phyloP scores from a whole-genome alignment of 2,329 filamentous ascomycete species.

The Trichoderma sp. region DNA sequence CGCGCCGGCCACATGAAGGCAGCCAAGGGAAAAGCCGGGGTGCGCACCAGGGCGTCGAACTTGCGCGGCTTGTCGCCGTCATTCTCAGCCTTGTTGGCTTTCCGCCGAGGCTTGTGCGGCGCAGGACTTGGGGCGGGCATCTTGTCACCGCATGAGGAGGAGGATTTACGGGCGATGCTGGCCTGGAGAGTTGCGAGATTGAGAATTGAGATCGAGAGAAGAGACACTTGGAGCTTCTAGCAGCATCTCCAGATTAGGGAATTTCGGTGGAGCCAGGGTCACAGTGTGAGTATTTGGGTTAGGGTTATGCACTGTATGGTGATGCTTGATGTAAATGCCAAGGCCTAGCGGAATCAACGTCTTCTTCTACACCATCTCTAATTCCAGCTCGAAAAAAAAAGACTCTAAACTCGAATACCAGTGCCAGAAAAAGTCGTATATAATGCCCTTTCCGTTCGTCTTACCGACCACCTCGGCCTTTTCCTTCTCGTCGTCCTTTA shows the following conservation, averaged over 20 bases:
- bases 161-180: slow-evolving; percentile 9
- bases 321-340: slow-evolving; percentile 23
- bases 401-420: not conserved
- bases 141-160: slow-evolving; percentile 23
- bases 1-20: slow-evolving; percentile 94
- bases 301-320: slow-evolving; percentile 24
- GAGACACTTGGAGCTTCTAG: slow-evolving; percentile 18
- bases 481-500: slow-evolving; percentile 74
- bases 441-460: slow-evolving; percentile 86
- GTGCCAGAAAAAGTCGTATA: not conserved
- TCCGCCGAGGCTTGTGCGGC: slow-evolving; percentile 59
- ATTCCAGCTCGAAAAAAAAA: not conserved
- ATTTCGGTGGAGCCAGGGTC: slow-evolving; percentile 23
- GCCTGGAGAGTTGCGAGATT: not conserved
- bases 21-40: slow-evolving; percentile 82
- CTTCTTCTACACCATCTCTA: not conserved
- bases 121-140: slow-evolving; percentile 52
- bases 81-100: slow-evolving; percentile 48
- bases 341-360: not conserved
- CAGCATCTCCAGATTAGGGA: slow-evolving; percentile 15
- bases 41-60: slow-evolving; percentile 46
- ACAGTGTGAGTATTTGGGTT: not conserved
- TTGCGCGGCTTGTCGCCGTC: slow-evolving; percentile 36
- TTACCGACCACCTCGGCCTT: slow-evolving; percentile 88
- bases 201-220: not conserved